Evolutionary conservation across 2,329 filamentous ascomycete genomes (phyloP).

Genomic region (Diaporthe sp.): DNA sequence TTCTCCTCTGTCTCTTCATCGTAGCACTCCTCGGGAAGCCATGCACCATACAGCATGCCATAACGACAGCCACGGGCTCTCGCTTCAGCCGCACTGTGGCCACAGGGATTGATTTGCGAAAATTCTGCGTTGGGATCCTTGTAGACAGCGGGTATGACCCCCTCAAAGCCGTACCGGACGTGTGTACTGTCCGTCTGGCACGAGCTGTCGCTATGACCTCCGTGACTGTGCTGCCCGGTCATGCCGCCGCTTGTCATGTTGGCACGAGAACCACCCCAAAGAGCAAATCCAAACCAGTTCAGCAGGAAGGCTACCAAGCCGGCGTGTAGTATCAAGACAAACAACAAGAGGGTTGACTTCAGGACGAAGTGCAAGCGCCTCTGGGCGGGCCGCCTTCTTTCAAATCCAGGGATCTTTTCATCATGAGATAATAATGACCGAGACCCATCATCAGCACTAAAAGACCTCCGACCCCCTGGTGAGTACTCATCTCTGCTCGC

Average conservation of each 20-base stretch:
- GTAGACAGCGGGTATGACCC: background rate
- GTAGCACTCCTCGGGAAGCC: conserved; percentile 17
- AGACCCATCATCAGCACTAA: conserved; percentile 6
- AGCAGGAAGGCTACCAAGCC: background rate
- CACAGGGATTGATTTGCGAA: background rate
- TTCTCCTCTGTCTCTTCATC: conserved; percentile 33
- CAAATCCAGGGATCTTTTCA: background rate
- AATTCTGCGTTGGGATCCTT: background rate
- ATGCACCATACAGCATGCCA: conserved; percentile 33
- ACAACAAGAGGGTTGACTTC: background rate
- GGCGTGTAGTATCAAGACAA: conserved; percentile 1
- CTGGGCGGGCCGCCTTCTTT: background rate
- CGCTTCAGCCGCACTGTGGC: conserved; percentile 6
- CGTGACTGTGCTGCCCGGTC: background rate
- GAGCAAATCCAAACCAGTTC: background rate
- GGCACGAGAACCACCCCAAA: background rate
- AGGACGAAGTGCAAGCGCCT: background rate
- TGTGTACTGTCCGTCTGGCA: conserved; percentile 2
- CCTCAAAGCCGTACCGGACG: background rate
- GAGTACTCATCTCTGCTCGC: conserved; percentile 1
- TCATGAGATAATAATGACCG: background rate
- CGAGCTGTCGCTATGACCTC: background rate
- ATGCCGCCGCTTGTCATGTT: background rate
- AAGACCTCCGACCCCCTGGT: background rate
- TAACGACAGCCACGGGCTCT: conserved; percentile 26